phyloP scores from a whole-genome alignment of 768 basidiomycete genomes.

The Coprinopsis strossmayeri region DNA sequence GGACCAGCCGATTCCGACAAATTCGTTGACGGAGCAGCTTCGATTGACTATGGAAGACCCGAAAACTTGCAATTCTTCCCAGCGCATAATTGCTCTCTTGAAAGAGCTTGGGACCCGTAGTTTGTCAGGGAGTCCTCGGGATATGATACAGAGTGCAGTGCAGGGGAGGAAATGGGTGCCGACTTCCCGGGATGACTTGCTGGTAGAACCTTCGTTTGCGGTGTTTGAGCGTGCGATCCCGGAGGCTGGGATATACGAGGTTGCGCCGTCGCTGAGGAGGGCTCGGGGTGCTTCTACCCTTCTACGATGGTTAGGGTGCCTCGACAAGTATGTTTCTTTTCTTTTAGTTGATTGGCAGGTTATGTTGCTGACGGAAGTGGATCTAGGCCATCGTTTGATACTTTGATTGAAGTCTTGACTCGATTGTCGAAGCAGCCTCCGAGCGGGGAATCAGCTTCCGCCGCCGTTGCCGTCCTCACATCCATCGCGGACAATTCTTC shows the following conservation, averaged over 20 bases:
- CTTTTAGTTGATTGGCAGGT: not conserved
- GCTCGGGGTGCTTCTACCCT: conserved; percentile 15
- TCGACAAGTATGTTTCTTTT: conserved; percentile 24
- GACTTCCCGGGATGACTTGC: conserved; percentile 14
- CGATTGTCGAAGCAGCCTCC: conserved; percentile 11
- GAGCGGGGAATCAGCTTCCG: conserved; percentile 13
- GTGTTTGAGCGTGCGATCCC: conserved; percentile 15
- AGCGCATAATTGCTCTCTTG: conserved; percentile 19
- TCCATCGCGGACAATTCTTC: conserved; percentile 17
- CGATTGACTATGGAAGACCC: conserved; percentile 14
- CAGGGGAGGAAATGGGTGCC: conserved; percentile 28
- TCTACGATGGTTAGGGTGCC: conserved; percentile 31
- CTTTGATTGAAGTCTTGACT: conserved; percentile 22
- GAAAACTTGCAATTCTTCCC: conserved; percentile 9
- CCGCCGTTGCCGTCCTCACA: conserved; percentile 24
- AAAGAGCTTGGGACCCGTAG: conserved; percentile 23
- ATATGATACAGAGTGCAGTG: conserved; percentile 14
- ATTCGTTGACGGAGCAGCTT: conserved; percentile 28
- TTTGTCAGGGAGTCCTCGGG: conserved; percentile 13
- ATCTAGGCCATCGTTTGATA: conserved; percentile 24
- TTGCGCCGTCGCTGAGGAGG: conserved; percentile 6
- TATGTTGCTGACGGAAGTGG: not conserved
- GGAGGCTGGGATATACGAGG: conserved; percentile 22
- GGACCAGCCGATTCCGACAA: conserved; percentile 27
- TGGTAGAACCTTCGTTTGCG: conserved; percentile 17